Evolutionary conservation across 805 yeast species (phyloP), one percentile per base, ranked within the genome.

Genomic region (Torulaspora microellipsoides): DNA sequence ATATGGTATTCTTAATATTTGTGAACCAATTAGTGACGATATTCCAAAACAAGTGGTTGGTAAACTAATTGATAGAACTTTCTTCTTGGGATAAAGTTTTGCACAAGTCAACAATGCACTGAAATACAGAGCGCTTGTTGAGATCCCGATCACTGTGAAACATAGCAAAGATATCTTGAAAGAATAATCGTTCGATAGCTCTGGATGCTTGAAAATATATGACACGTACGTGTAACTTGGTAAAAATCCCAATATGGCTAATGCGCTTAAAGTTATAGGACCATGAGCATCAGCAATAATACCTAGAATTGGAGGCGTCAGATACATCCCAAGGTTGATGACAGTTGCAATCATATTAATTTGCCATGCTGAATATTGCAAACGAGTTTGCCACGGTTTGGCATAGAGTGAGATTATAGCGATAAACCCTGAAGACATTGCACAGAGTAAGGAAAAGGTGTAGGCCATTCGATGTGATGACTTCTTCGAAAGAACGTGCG

Each of bases 21-120:
- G 89, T 0, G 95, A 75, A 3, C 85, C 83, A 37, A 90, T 64
- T 43, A 93, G 68, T 1, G 95, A 77, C 4, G 95, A 83, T 27
- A 88, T 57, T 1, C 98, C 99, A 62, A 84, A 90, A 49, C 83
- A 83, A 0, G 95, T 78, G 2, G 91, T 90, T 0, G 99, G 99
- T 35, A 85, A 74, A 41, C 95, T 83, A 34, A 91, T 87, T 27
- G 95, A 85, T 43, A 91, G 64, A 2, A 95, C 83, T 46, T 87
- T 85, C 37, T 73, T 72, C 31, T 77, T 69, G 0, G 95, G 95
- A 57, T 80, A 85, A n/a, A 89, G 76, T 55, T 85, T 81, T 2
- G 96, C 95, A 66, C 96, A 87, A 1, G 95, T 84, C 27, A 85
- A 64, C 48, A 85, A 66, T 36, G 86, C 77, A 48, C 84, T 75